Percentiles rank a stretch among this genome's conserved stretches.
Conservation (phyloP, 192 early-diverging fungal genomes). For the Gamsiella multidivaricata region DNA sequence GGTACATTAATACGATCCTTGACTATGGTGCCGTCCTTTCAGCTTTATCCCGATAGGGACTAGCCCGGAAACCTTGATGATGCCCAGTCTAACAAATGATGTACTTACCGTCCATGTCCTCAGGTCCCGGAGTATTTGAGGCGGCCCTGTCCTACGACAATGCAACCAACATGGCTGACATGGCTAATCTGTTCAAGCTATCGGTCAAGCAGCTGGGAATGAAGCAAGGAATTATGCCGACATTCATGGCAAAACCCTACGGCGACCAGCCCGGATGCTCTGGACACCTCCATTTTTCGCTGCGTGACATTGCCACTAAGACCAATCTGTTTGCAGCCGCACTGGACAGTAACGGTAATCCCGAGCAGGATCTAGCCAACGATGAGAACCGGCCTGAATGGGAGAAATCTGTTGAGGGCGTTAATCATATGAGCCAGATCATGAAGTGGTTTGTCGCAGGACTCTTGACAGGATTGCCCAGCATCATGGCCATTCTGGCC, state of each 20-base stretch:
- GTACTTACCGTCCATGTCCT: not conserved
- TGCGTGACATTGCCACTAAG: constrained; percentile 58
- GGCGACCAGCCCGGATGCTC: constrained; percentile 79
- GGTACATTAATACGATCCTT: constrained; percentile 42
- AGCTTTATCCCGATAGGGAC: too few species aligned
- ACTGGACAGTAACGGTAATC: not conserved
- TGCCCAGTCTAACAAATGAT: too few species aligned
- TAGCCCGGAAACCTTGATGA: too few species aligned
- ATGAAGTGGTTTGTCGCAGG: constrained; percentile 68
- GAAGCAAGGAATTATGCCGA: constrained; percentile 75
- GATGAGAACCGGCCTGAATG: constrained; percentile 20
- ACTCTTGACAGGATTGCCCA: constrained; percentile 70
- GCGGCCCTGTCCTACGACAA: constrained; percentile 75
- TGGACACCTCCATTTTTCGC: constrained; percentile 81
- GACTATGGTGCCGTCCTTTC: not conserved
- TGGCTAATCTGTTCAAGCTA: constrained; percentile 82
- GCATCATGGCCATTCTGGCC: constrained; percentile 76
- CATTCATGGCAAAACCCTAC: constrained; percentile 90
- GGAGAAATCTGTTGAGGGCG: constrained; percentile 38
- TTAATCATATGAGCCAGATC: constrained; percentile 59
- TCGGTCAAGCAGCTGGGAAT: constrained; percentile 78
- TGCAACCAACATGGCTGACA: constrained; percentile 72
- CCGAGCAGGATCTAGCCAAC: not conserved
- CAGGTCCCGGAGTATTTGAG: constrained; percentile 85
- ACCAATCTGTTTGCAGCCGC: constrained; percentile 64